Conservation (phyloP, 1,139 yeast species). For the Sugiyamaella novakii region DNA sequence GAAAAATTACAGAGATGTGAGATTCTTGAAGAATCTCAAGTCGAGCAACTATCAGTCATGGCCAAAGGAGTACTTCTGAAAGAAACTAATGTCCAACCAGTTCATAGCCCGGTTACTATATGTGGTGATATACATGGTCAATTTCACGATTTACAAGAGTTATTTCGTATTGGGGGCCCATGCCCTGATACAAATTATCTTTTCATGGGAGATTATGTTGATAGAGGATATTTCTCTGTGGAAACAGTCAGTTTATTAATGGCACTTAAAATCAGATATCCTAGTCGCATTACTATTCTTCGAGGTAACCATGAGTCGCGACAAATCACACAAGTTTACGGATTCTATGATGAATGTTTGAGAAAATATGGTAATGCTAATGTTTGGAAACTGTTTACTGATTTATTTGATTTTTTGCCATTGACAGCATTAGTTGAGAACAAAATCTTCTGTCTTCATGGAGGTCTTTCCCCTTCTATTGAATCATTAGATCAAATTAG, state of each 20-base stretch:
- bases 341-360: constrained; percentile 96
- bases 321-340: constrained; percentile 96
- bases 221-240: constrained; percentile 93
- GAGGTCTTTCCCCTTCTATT: constrained; percentile 93
- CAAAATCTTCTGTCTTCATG: constrained; percentile 88
- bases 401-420: constrained; percentile 89
- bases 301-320: constrained; percentile 98
- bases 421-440: constrained; percentile 92
- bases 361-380: constrained; percentile 94
- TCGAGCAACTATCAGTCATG: constrained; percentile 59
- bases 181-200: constrained; percentile 81
- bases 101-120: constrained; percentile 94
- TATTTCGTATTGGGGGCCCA: constrained; percentile 86
- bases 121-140: constrained; percentile 99
- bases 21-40: constrained; percentile 80
- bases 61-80: constrained; percentile 87
- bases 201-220: constrained; percentile 92
- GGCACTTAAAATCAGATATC: constrained; percentile 88
- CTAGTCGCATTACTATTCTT: constrained; percentile 87
- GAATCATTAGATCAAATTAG: constrained; percentile 87
- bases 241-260: constrained; percentile 79
- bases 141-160: constrained; percentile 86
- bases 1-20: constrained; percentile 71
- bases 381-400: constrained; percentile 82
- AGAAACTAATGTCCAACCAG: constrained; percentile 93